Evolutionary conservation across 2,329 filamentous ascomycete species (phyloP).

Genomic region (Beauveria asiatica): DNA sequence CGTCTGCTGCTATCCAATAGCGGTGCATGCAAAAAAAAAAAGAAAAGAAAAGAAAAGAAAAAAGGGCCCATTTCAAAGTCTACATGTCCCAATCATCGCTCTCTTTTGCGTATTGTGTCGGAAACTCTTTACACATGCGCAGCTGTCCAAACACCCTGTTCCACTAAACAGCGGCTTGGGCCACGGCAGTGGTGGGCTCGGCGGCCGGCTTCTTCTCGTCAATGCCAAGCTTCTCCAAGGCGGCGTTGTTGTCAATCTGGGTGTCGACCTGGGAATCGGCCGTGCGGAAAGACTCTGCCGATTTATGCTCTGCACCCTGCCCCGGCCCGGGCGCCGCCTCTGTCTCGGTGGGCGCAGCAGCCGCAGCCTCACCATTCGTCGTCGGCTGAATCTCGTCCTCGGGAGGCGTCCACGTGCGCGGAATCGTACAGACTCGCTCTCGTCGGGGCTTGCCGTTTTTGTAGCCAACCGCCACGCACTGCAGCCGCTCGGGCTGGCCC

Average conservation of each 20-base stretch:
- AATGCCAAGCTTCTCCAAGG: constrained; percentile 25
- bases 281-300: constrained; percentile 22
- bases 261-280: constrained; percentile 16
- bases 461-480: constrained; percentile 46
- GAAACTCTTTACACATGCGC: background rate
- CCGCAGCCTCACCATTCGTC: background rate
- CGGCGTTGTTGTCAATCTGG: constrained; percentile 15
- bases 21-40: background rate
- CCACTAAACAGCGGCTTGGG: background rate
- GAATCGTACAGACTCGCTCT: constrained; percentile 43
- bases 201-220: constrained; percentile 16
- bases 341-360: background rate
- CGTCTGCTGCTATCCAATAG: background rate
- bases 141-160: background rate
- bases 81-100: background rate
- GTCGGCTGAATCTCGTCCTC: constrained; percentile 10
- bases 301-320: background rate
- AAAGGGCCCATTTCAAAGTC: background rate
- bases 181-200: background rate
- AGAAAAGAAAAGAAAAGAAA: background rate
- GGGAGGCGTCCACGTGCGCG: constrained; percentile 31
- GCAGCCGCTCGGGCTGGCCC: constrained; percentile 36
- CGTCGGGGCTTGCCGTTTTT: constrained; percentile 34
- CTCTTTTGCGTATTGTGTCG: background rate
- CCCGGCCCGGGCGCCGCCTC: background rate